Conservation (phyloP, 208 protist genomes). For the Wallacemonas sp. region DNA sequence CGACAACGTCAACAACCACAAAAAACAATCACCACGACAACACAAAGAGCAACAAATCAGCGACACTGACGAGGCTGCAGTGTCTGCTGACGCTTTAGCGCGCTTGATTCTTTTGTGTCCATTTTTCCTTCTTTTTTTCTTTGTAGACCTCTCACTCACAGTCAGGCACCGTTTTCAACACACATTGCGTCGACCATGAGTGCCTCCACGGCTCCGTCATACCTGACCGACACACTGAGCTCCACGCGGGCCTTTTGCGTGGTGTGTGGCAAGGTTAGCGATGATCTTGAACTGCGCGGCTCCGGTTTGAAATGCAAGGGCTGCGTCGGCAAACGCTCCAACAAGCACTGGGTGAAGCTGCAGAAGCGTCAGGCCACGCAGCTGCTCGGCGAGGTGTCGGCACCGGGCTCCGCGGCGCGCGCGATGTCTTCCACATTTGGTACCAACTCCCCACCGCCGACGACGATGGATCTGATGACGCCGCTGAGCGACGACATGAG, state of each 20-base stretch:
- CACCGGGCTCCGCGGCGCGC: conserved; percentile 2
- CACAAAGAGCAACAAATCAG: too few relatives aligned
- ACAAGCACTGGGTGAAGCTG: conserved; percentile 36
- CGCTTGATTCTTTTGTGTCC: too few relatives aligned
- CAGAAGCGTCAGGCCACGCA: conserved; percentile 48
- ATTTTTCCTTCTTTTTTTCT: conserved; percentile 4
- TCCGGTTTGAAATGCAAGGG: conserved; percentile 57
- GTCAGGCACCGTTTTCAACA: not conserved
- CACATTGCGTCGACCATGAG: too few relatives aligned
- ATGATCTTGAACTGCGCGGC: conserved; percentile 42
- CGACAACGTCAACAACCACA: too few relatives aligned
- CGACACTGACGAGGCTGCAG: too few relatives aligned
- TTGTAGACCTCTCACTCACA: conserved; percentile 10
- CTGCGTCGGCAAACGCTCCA: conserved; percentile 54
- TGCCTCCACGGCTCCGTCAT: conserved; percentile 14
- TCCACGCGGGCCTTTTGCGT: conserved; percentile 43
- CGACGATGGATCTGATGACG: not conserved
- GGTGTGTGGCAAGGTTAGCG: conserved; percentile 48
- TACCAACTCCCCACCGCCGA: conserved; percentile 4
- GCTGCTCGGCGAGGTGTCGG: conserved; percentile 21
- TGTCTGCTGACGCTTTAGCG: too few relatives aligned
- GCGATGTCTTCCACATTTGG: conserved; percentile 13
- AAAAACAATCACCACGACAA: too few relatives aligned
- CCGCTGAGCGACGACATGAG: conserved; percentile 1
- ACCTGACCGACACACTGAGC: not conserved